phyloP scores from a whole-genome alignment of 106 monocot species.

The Platanthera zijinensis region DNA sequence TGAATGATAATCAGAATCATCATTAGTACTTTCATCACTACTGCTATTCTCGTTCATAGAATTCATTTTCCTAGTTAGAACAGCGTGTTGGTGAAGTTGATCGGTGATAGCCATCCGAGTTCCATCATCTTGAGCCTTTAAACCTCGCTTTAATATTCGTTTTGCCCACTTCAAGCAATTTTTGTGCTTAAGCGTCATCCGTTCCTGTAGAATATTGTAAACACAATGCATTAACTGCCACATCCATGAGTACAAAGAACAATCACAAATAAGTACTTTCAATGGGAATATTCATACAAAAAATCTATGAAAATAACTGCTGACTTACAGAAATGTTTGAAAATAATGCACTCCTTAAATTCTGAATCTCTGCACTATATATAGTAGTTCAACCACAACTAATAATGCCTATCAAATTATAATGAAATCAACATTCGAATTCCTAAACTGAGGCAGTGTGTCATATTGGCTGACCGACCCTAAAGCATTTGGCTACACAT shows the following conservation, averaged over 20 bases:
- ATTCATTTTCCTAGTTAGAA: conserved; percentile 82
- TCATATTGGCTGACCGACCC: too few species aligned
- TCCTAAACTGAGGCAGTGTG: too few species aligned
- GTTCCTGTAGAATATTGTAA: conserved; percentile 43
- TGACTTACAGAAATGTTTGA: neutral
- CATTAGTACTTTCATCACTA: conserved; percentile 50
- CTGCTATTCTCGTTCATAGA: conserved; percentile 72
- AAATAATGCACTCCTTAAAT: too few species aligned
- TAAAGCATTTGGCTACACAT: too few species aligned
- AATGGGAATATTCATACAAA: too few species aligned
- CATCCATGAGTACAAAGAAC: too few species aligned
- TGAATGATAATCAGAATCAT: conserved; percentile 39
- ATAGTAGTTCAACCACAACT: too few species aligned
- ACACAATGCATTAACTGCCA: neutral
- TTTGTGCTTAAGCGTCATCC: conserved; percentile 90
- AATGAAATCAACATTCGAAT: too few species aligned
- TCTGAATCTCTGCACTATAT: too few species aligned
- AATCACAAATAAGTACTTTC: too few species aligned
- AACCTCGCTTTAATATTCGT: conserved; percentile 66
- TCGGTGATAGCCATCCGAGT: conserved; percentile 81
- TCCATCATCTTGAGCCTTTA: conserved; percentile 83
- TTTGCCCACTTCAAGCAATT: conserved; percentile 92
- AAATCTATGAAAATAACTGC: neutral
- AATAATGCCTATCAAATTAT: too few species aligned
- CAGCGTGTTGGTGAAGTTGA: conserved; percentile 76